A percentile compares a stretch with the other conserved stretches of the same genome.
phyloP scores from a whole-genome alignment of 345 rosid species.

The Citrus glauca region DNA sequence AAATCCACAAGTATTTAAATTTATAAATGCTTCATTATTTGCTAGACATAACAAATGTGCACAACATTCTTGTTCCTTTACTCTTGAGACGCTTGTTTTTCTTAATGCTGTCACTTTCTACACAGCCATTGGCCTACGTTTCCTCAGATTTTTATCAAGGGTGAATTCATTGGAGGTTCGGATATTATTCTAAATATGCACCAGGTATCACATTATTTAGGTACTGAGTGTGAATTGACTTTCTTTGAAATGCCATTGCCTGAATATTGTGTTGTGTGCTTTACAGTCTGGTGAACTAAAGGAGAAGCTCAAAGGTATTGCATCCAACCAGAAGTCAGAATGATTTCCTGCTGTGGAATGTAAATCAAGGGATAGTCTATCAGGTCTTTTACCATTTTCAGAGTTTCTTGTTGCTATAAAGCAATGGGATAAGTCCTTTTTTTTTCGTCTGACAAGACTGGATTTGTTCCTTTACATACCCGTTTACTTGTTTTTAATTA shows the following conservation, averaged over 20 bases:
- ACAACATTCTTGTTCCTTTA: not conserved
- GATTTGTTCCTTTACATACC: not conserved
- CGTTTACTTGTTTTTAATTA: not conserved
- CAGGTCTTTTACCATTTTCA: not conserved
- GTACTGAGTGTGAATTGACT: not conserved
- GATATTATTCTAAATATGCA: constrained; percentile 90
- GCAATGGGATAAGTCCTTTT: not conserved
- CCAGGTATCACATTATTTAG: constrained; percentile 44
- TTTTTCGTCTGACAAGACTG: not conserved
- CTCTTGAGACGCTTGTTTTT: not conserved
- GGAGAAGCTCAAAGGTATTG: constrained; percentile 63
- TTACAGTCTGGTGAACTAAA: constrained; percentile 79
- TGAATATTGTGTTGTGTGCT: not conserved
- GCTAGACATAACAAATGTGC: not conserved
- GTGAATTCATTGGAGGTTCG: constrained; percentile 94
- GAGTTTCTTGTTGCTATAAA: not conserved
- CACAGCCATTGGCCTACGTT: constrained; percentile 96
- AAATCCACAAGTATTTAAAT: not conserved
- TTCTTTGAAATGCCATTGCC: not conserved
- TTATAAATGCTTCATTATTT: not conserved
- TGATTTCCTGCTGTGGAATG: constrained; percentile 3
- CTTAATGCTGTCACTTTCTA: not conserved
- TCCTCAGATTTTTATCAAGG: constrained; percentile 90
- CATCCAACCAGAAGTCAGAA: constrained; percentile 28
- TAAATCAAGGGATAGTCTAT: not conserved